These are phyloP conservation scores for Tetracentron sinense DNA, from an alignment of 164 flowering plant genomes.

Conservation along the genomic window DNA sequence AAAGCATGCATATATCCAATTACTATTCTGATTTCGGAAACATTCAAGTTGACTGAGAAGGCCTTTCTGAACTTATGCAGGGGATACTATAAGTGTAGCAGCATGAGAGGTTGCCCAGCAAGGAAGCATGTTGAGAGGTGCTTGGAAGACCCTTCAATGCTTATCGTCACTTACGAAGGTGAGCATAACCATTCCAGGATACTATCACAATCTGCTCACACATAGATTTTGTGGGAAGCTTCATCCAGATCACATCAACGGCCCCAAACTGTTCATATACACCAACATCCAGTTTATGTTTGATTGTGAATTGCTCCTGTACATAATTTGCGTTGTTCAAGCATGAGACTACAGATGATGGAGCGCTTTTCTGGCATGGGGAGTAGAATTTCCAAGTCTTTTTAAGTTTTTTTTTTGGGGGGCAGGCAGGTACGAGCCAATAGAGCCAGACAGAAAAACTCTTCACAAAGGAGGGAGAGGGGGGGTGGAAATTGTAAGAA, in stretches of 20 bases:
- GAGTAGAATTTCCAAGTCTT: background rate
- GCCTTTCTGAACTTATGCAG: slow-evolving; percentile 38
- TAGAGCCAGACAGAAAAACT: too few relatives aligned
- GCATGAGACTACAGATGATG: background rate
- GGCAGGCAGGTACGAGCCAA: too few relatives aligned
- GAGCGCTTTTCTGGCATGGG: background rate
- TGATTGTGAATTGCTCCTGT: slow-evolving; percentile 2
- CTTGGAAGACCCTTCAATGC: slow-evolving; percentile 86
- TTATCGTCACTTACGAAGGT: slow-evolving; percentile 85
- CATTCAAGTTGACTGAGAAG: background rate
- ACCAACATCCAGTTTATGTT: background rate
- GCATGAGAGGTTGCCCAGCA: slow-evolving; percentile 94
- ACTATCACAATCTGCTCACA: slow-evolving; percentile 55
- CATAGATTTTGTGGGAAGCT: slow-evolving; percentile 23
- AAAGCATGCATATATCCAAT: background rate
- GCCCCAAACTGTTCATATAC: background rate
- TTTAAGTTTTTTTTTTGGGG: too few relatives aligned
- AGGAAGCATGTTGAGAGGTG: slow-evolving; percentile 95
- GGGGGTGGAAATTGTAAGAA: background rate
- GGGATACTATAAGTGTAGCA: slow-evolving; percentile 95
- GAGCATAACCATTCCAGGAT: slow-evolving; percentile 83
- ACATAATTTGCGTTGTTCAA: slow-evolving; percentile 3
- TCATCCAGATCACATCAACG: slow-evolving; percentile 14
- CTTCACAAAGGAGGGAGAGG: background rate
- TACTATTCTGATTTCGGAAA: too few relatives aligned